These are phyloP conservation scores for Diaporthe destruens DNA, from an alignment of 2,329 filamentous ascomycete genomes.

Conservation along the genomic window DNA sequence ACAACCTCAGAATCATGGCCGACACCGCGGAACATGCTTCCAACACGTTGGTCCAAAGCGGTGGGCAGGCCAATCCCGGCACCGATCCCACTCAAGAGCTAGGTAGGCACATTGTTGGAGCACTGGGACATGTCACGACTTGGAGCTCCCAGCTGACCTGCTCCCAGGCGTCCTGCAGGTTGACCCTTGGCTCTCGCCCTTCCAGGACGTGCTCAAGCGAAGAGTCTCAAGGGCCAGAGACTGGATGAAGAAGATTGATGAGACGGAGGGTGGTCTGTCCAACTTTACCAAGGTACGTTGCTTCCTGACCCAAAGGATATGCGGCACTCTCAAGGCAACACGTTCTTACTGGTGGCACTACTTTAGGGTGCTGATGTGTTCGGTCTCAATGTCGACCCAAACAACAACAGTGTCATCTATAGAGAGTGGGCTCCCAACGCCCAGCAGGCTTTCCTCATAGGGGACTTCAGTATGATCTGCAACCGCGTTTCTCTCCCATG, in stretches of 20 bases:
- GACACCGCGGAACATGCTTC: conserved; percentile 56
- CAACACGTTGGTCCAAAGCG: conserved; percentile 57
- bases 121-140: neutral
- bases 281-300: conserved; percentile 84
- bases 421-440: conserved; percentile 98
- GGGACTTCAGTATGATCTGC: conserved; percentile 84
- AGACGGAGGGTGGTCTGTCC: conserved; percentile 88
- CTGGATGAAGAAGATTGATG: conserved; percentile 88
- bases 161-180: conserved; percentile 82
- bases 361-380: conserved; percentile 84
- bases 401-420: conserved; percentile 91
- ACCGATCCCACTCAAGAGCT: conserved; percentile 76
- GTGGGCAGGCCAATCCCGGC: conserved; percentile 56
- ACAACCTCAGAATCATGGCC: conserved; percentile 50
- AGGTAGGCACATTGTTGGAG: conserved; percentile 61
- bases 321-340: neutral
- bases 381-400: conserved; percentile 83
- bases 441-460: conserved; percentile 84
- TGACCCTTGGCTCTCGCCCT: conserved; percentile 91
- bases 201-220: conserved; percentile 79
- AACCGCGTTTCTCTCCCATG: neutral
- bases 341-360: conserved; percentile 19
- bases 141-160: conserved; percentile 37
- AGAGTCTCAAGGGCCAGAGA: conserved; percentile 84
- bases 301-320: conserved; percentile 28